Base-by-base conservation (phyloP, 805 yeast genomes). In the Starmerella ratchasimensis region DNA sequence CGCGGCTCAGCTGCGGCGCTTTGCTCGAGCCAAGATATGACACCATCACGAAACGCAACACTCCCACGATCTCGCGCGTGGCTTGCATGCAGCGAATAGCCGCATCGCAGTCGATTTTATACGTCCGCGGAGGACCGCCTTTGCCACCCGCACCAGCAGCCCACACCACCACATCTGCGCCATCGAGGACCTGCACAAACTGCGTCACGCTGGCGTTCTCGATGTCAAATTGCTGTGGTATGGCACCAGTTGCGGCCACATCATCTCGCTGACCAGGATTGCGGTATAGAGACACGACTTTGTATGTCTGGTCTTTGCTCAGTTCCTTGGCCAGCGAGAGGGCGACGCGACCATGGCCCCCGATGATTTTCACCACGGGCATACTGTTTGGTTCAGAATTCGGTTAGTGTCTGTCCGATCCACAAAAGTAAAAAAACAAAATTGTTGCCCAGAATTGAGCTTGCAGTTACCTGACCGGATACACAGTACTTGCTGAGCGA, bases 291-390 rank as follows among this genome's bases (percentile, higher is more conserved):
- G 63, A 71, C 47, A 43, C 64, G 48, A 52, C 67, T 46, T 52
- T 58, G 31, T 34, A 43, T 15, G 38, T 55, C 11, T 47, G 48
- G 19, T 39, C 45, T 15, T 50, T 57, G 18, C 62, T 57, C 30
- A 62, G 53, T 15, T 38, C 37, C n/a, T 55, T 41, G 10, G 71
- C 51, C 10, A 74, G 46, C 1, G 56, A 50, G 40, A 68, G 64
- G 28, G 74, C 81, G n/a, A 74, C 64, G 41, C 66, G 67, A 24
- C 80, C 80, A 51, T 72, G 71, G 16, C 78, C 76, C 28, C 81
- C 81, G 37, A 74, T 56, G 16, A 74, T 55, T 28, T 67, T 68
- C 5, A 68, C 60, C 2, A 25, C 34, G 3, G 47, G 35, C 51
- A 43, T 40, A 2, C n/a, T n/a, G n/a, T n/a, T n/a, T n/a, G n/a